Evolutionary conservation across 75 land plant species (phyloP).

Genomic region (Selaginella moellendorffii): DNA sequence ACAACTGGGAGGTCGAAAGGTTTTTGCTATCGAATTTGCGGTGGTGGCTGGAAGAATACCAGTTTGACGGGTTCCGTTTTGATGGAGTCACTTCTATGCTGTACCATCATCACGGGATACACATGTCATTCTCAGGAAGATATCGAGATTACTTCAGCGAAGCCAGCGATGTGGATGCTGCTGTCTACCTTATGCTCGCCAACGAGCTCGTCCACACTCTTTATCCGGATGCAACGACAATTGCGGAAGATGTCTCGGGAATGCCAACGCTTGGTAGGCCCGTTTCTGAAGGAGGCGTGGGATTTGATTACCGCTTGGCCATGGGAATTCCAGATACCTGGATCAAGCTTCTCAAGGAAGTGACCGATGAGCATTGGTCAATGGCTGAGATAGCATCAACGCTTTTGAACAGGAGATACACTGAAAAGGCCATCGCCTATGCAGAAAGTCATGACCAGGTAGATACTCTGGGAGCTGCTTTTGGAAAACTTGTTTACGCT

Average conservation of each 20-base stretch:
- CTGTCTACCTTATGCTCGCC: constrained; percentile 81
- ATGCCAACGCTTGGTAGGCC: constrained; percentile 83
- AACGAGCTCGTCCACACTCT: constrained; percentile 61
- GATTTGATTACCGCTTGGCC: constrained; percentile 87
- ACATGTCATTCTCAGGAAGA: constrained; percentile 72
- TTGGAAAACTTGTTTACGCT: no score
- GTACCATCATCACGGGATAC: constrained; percentile 90
- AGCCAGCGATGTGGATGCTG: constrained; percentile 85
- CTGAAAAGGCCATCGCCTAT: constrained; percentile 84
- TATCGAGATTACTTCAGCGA: constrained; percentile 80
- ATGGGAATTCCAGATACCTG: constrained; percentile 97
- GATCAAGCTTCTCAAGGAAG: constrained; percentile 72
- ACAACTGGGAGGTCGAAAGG: constrained; percentile 90
- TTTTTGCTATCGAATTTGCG: constrained; percentile 85
- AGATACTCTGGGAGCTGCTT: no score
- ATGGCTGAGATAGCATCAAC: constrained; percentile 64
- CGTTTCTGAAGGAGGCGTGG: constrained; percentile 77
- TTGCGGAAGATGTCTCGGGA: constrained; percentile 99
- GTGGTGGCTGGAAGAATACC: constrained; percentile 92
- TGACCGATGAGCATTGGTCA: constrained; percentile 63
- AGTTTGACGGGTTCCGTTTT: constrained; percentile 97
- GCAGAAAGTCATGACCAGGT: constrained; percentile 99
- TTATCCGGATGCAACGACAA: constrained; percentile 69
- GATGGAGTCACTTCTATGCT: constrained; percentile 99
- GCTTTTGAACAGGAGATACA: constrained; percentile 75